These are phyloP conservation scores for Sordariomycetes sp. DNA, from an alignment of 2,329 filamentous ascomycete species.

Conservation along the genomic window DNA sequence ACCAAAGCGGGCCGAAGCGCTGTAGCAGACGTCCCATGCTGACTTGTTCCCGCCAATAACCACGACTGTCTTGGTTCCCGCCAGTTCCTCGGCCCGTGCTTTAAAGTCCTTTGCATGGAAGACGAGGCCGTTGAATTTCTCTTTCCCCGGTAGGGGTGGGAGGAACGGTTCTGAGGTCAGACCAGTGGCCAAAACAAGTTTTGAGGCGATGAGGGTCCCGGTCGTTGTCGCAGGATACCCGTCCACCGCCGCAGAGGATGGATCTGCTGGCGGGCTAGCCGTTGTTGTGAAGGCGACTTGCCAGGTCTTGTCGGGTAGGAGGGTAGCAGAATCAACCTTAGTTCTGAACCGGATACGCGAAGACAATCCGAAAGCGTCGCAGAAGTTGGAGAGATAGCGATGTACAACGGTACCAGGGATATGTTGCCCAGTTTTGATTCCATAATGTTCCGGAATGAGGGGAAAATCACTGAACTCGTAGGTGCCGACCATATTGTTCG, in stretches of 20 bases:
- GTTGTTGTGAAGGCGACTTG: constrained; percentile 1
- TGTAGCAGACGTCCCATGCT: constrained; percentile 10
- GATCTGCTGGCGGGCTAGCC: neutral
- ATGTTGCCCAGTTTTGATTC: constrained; percentile 5
- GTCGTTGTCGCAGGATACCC: no score
- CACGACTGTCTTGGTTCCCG: constrained; percentile 5
- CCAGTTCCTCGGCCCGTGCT: neutral
- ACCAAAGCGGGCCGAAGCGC: constrained; percentile 3
- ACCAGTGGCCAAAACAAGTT: constrained; percentile 10
- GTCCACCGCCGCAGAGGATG: neutral
- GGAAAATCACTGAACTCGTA: constrained; percentile 10
- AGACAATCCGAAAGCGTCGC: constrained; percentile 3
- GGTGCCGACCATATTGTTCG: constrained; percentile 8
- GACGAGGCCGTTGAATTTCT: constrained; percentile 7
- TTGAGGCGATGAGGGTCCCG: constrained; percentile 4
- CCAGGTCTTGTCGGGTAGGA: neutral
- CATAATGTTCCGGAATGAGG: constrained; percentile 4
- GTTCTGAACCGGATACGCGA: constrained; percentile 5
- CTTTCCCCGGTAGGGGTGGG: constrained; percentile 4
- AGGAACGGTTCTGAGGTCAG: constrained; percentile 9
- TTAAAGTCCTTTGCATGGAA: constrained; percentile 11
- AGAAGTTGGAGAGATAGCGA: constrained; percentile 8
- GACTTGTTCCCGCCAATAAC: constrained; percentile 11
- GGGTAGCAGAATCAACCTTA: constrained; percentile 5
- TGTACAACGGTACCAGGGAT: constrained; percentile 7